phyloP scores from a whole-genome alignment of 2,329 filamentous ascomycete genomes.

The Aspergillus alliaceus region DNA sequence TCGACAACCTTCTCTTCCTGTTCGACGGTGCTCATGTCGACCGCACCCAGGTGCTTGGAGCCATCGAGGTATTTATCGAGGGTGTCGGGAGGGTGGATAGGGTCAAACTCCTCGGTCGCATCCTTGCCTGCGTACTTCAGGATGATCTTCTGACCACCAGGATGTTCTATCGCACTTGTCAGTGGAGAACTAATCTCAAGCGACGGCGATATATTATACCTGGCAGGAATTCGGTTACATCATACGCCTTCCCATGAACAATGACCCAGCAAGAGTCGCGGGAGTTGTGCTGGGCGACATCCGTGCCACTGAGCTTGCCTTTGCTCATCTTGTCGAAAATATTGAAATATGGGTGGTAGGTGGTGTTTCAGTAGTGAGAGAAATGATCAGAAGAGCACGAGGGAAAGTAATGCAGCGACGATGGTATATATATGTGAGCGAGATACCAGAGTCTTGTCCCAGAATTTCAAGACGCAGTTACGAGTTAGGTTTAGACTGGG shows the following conservation, averaged over 20 bases:
- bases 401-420: background rate
- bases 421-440: background rate
- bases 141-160: slow-evolving; percentile 88
- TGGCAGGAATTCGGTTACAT: slow-evolving; percentile 86
- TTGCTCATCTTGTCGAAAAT: slow-evolving; percentile 20
- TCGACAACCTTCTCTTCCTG: slow-evolving; percentile 65
- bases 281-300: slow-evolving; percentile 73
- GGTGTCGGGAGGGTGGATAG: slow-evolving; percentile 85
- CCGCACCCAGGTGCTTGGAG: slow-evolving; percentile 83
- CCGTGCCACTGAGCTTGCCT: slow-evolving; percentile 51
- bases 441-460: background rate
- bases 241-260: slow-evolving; percentile 82
- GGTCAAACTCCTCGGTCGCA: slow-evolving; percentile 87
- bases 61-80: slow-evolving; percentile 77
- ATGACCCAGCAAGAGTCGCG: slow-evolving; percentile 90
- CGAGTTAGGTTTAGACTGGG: background rate
- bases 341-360: background rate
- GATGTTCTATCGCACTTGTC: slow-evolving; percentile 63
- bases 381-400: background rate
- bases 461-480: background rate
- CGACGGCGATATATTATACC: slow-evolving; percentile 43
- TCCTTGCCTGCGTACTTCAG: slow-evolving; percentile 96
- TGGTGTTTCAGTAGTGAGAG: background rate
- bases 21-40: slow-evolving; percentile 80
- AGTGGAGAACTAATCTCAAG: background rate